These are phyloP conservation scores for Trichocladium uniseriatum DNA, from an alignment of 495 filamentous ascomycete genomes.

Conservation along the genomic window DNA sequence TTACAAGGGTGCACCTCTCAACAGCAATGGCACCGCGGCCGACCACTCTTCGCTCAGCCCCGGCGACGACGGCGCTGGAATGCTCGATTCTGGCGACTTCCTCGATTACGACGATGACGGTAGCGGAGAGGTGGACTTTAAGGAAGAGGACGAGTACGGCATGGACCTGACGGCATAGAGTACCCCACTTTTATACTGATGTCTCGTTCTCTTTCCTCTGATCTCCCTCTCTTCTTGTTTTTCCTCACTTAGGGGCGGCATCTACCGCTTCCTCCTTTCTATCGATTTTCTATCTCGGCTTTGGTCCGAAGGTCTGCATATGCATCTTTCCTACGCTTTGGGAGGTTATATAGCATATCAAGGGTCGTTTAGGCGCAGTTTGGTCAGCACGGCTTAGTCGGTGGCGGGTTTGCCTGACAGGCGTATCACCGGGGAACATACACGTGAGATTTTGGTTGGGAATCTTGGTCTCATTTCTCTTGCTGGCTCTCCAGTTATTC, in stretches of 20 bases:
- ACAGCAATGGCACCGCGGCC: conserved; percentile 32
- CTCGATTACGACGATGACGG: conserved; percentile 62
- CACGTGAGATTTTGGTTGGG: conserved; percentile 1
- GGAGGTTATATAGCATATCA: conserved; percentile 12
- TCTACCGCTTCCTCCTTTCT: neutral
- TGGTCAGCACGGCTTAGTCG: conserved; percentile 7
- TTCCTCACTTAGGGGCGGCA: neutral
- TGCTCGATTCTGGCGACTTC: conserved; percentile 50
- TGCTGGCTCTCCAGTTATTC: neutral
- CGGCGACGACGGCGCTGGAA: conserved; percentile 50
- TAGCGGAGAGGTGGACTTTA: conserved; percentile 56
- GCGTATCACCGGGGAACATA: conserved; percentile 7
- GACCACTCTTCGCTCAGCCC: conserved; percentile 54
- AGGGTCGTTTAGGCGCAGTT: conserved; percentile 9
- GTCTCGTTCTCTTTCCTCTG: neutral
- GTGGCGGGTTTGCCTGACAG: conserved; percentile 7
- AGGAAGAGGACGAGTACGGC: conserved; percentile 82
- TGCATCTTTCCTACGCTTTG: conserved; percentile 1
- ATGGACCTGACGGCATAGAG: conserved; percentile 54
- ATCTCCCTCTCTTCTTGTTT: conserved; percentile 8
- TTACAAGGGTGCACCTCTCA: conserved; percentile 67
- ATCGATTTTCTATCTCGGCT: neutral
- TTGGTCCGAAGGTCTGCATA: conserved; percentile 1
- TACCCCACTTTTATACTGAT: no score
- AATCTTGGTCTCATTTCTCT: neutral